Percentiles rank a stretch among this genome's conserved stretches.
Conservation (phyloP, 768 basidiomycete species). For the Obba rivulosa region DNA sequence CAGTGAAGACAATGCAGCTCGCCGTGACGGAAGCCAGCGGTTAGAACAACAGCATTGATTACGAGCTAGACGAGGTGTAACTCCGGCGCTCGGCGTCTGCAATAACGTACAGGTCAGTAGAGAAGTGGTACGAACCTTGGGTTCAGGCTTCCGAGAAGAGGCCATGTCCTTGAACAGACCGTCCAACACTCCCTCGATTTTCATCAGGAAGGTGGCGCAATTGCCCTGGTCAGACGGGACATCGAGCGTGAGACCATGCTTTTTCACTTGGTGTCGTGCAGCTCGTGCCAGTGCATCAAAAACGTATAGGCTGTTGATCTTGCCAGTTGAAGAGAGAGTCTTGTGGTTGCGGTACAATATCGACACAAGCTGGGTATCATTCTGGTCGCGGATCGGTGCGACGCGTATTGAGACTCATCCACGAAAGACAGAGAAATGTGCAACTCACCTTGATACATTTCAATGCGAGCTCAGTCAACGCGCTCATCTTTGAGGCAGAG, state of each 20-base stretch:
- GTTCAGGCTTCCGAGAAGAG: conserved; percentile 55
- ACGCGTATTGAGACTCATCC: background rate
- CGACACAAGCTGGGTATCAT: conserved; percentile 85
- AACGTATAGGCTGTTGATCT: conserved; percentile 86
- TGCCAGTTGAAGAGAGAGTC: conserved; percentile 57
- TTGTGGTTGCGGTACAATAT: conserved; percentile 88
- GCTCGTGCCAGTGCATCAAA: conserved; percentile 92
- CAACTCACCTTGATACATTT: conserved; percentile 68
- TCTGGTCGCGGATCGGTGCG: conserved; percentile 36
- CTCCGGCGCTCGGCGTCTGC: background rate
- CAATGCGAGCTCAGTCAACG: conserved; percentile 70
- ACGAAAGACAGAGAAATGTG: background rate
- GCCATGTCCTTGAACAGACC: conserved; percentile 86
- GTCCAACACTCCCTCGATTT: conserved; percentile 87
- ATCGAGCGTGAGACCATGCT: conserved; percentile 56
- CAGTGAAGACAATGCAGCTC: too few relatives aligned
- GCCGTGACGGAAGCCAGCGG: background rate
- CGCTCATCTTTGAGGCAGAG: conserved; percentile 81
- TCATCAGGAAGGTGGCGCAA: conserved; percentile 78
- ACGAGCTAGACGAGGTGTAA: background rate
- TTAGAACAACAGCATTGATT: background rate
- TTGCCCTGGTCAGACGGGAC: conserved; percentile 56
- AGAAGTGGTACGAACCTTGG: conserved; percentile 67
- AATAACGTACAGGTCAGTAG: conserved; percentile 4
- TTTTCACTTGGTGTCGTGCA: conserved; percentile 62